Conservation (phyloP, 2,329 filamentous ascomycete genomes). For the Xylariaceae sp. region DNA sequence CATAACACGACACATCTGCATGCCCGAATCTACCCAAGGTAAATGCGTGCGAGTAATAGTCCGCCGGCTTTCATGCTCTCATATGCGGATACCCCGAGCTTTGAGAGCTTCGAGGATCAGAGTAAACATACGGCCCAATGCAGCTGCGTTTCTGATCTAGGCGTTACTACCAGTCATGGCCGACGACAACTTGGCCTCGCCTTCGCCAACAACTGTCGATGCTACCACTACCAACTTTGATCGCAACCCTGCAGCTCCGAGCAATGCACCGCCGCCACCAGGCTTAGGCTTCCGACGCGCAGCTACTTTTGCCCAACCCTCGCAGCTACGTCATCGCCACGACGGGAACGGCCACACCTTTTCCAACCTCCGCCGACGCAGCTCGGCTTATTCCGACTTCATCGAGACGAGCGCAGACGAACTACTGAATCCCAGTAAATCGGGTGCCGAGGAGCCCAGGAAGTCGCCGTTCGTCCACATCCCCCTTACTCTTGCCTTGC, state of each 20-base stretch:
- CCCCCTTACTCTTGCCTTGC: constrained; percentile 76
- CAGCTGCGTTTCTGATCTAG: constrained; percentile 6
- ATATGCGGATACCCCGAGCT: not conserved
- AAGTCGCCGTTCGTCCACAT: constrained; percentile 70
- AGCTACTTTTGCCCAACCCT: constrained; percentile 38
- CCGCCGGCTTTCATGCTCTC: not conserved
- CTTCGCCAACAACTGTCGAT: constrained; percentile 25
- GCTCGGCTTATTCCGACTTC: constrained; percentile 74
- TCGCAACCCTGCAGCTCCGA: constrained; percentile 14
- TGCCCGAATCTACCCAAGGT: not conserved
- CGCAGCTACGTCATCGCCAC: constrained; percentile 26
- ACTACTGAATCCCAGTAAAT: constrained; percentile 53
- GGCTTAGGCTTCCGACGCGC: constrained; percentile 41
- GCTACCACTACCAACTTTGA: constrained; percentile 19
- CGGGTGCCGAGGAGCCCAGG: constrained; percentile 44
- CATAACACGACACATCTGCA: not conserved
- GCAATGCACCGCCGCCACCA: constrained; percentile 23
- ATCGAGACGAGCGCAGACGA: constrained; percentile 66
- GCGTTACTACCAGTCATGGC: constrained; percentile 26
- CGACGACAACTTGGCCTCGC: constrained; percentile 27
- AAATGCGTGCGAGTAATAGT: not conserved
- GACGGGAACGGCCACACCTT: constrained; percentile 25
- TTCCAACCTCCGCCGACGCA: constrained; percentile 53
- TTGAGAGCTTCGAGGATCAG: not conserved
- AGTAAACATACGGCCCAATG: constrained; percentile 16